Base-by-base conservation (phyloP, 768 basidiomycete genomes). In the Boletus reticuloceps region DNA sequence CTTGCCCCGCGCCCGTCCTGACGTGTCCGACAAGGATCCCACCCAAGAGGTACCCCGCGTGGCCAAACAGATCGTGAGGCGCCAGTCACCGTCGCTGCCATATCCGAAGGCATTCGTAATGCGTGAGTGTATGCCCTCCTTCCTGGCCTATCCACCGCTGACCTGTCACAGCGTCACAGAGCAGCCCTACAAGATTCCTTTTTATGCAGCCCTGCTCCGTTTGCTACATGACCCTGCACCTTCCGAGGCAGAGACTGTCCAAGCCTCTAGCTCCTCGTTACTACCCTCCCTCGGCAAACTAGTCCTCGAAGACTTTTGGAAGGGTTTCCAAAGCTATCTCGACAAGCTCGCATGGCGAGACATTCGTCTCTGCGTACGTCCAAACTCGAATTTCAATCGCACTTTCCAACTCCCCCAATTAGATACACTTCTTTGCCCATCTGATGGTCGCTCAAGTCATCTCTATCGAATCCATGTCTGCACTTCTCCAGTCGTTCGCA, bases 351-450 rank as follows among this genome's bases (percentile, higher is more conserved):
- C 89, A 51, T 98, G 95, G 96, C 80, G 92, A 63, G 91, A 95
- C 61, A 86, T 89, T 42, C 83, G 95, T 57, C 78, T 94, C 66
- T 89, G 88, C 60, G 94, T 96, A 66, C 72, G 92, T 53, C 44
- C 56, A 20, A 41, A 34, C 47, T 14, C 6, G 25, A n/a, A 42
- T 9, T 37, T 6, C 0, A 10, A 20, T 16, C 17, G 29, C 55
- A 34, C 12, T 36, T 54, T 52, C 56, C 58, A 31, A 65, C 47
- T 25, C 12, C 46, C 6, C 6, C 36, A 14, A 36, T 48, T 38
- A 98, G 95, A 87, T 98, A 14, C 91, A 94, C 58, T 91, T 98
- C 70, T 97, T 98, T 66, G 88, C 94, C 2, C 90, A 95, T 65
- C 72, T 97, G 44, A 87, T 91, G 31, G 79, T 88, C 4, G 84